These are phyloP conservation scores for Davidsoniella neocaledoniae DNA, from an alignment of 2,329 filamentous ascomycete genomes.

Conservation along the genomic window DNA sequence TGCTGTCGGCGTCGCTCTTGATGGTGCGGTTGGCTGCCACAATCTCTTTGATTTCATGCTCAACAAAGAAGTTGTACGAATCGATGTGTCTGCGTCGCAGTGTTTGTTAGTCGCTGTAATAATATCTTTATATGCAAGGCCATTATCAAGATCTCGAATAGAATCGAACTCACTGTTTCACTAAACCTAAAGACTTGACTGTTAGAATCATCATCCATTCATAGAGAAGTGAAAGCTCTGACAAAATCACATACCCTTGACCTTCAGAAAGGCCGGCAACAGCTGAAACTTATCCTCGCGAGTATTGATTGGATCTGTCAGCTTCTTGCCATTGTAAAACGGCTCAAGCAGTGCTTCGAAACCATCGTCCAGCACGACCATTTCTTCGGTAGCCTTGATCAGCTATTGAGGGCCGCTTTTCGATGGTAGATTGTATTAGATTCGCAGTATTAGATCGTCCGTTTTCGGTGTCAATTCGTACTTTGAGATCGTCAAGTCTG, in stretches of 20 bases:
- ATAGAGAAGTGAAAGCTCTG: neutral
- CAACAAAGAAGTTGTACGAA: conserved; percentile 96
- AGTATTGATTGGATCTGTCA: conserved; percentile 47
- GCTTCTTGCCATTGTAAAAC: conserved; percentile 51
- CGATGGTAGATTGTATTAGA: too few relatives aligned
- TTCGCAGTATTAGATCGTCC: too few relatives aligned
- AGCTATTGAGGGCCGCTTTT: neutral
- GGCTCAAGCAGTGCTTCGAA: conserved; percentile 51
- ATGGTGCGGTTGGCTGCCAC: conserved; percentile 80
- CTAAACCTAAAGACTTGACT: conserved; percentile 6
- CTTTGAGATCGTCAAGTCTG: too few relatives aligned
- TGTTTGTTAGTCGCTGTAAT: neutral
- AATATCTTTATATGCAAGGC: neutral
- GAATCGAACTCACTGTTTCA: conserved; percentile 11
- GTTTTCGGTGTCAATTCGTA: too few relatives aligned
- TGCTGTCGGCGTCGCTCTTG: conserved; percentile 78
- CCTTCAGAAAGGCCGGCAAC: conserved; percentile 90
- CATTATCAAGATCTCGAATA: conserved; percentile 12
- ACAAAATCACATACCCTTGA: conserved; percentile 49
- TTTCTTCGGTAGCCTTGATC: conserved; percentile 16
- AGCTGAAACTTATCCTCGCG: conserved; percentile 90
- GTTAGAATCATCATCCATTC: neutral
- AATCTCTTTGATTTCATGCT: conserved; percentile 93
- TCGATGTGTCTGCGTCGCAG: conserved; percentile 57
- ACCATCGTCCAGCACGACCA: conserved; percentile 42